Evolutionary conservation across 2,329 filamentous ascomycete genomes (phyloP).

Genomic region (Diplodia corticola): DNA sequence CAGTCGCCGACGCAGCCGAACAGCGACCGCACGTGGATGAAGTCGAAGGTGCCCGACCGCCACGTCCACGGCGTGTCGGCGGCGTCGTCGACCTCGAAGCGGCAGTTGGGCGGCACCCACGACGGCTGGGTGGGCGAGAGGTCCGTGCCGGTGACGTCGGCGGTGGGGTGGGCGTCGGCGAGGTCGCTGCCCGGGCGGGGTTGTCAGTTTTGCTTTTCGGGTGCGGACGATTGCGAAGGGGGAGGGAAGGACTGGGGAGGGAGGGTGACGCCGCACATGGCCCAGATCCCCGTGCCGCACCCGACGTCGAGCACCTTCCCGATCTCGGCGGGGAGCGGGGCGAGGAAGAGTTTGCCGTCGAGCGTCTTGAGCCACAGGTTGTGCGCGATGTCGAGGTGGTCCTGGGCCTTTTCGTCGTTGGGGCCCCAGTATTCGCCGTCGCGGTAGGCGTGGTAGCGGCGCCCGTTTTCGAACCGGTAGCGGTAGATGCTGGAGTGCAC

Average conservation of each 20-base stretch:
- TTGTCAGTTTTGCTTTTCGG: constrained; percentile 26
- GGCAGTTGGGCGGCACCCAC: constrained; percentile 49
- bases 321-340: constrained; percentile 32
- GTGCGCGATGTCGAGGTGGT: constrained; percentile 49
- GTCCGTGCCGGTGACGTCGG: constrained; percentile 49
- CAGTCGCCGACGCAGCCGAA: constrained; percentile 31
- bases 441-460: constrained; percentile 20
- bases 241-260: neutral
- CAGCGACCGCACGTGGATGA: constrained; percentile 41
- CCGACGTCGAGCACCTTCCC: constrained; percentile 15
- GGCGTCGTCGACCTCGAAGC: constrained; percentile 51
- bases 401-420: constrained; percentile 46
- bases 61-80: constrained; percentile 27
- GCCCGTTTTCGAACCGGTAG: constrained; percentile 31
- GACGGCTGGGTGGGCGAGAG: constrained; percentile 43
- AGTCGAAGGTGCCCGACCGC: constrained; percentile 47
- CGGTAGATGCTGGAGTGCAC: constrained; percentile 31
- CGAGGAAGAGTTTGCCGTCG: constrained; percentile 37
- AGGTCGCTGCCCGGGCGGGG: neutral
- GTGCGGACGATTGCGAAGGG: constrained; percentile 27
- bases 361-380: constrained; percentile 42
- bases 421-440: constrained; percentile 33
- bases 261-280: constrained; percentile 8
- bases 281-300: constrained; percentile 24
- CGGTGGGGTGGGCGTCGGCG: constrained; percentile 34